Evolutionary conservation across 2,329 filamentous ascomycete species (phyloP).

Genomic region (Fusarium nygamai): DNA sequence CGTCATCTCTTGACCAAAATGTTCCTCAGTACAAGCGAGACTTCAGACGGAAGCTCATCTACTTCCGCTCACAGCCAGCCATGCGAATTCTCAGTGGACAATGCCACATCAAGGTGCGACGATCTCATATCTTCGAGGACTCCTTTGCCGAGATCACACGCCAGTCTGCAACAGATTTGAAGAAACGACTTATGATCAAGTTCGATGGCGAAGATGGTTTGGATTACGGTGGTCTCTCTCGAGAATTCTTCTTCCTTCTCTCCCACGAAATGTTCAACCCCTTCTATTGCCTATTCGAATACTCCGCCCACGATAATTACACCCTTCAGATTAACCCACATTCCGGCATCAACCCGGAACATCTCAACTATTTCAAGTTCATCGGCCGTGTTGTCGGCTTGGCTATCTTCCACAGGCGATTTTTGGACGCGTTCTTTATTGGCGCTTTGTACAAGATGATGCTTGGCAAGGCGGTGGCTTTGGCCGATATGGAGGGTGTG

Average conservation of each 20-base stretch:
- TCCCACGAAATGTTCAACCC: constrained; percentile 99
- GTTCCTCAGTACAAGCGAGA: constrained; percentile 99
- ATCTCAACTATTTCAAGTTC: constrained; percentile 99
- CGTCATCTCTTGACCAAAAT: constrained; percentile 96
- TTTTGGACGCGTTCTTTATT: constrained; percentile 99
- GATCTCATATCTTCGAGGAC: constrained; percentile 98
- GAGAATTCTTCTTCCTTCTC: constrained; percentile 99
- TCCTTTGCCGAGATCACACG: constrained; percentile 98
- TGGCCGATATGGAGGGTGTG: constrained; percentile 98
- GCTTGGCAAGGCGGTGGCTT: constrained; percentile 86
- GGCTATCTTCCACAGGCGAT: constrained; percentile 97
- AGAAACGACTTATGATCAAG: constrained; percentile 99
- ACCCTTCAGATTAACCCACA: constrained; percentile 99
- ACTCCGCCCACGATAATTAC: constrained; percentile 99
- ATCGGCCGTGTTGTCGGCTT: constrained; percentile 96
- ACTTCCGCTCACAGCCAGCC: constrained; percentile 97
- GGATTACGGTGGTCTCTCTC: constrained; percentile 95
- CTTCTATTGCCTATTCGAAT: constrained; percentile 99
- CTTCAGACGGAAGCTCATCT: constrained; percentile 97
- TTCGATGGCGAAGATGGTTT: constrained; percentile 98
- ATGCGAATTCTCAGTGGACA: constrained; percentile 95
- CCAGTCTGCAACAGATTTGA: constrained; percentile 92
- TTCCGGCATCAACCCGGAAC: constrained; percentile 98
- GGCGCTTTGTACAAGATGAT: constrained; percentile 99
- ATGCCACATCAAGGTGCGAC: constrained; percentile 96